Evolutionary conservation across 2,329 filamentous ascomycete species (phyloP), one percentile per base, ranked within the genome.

Genomic region (Juglanconis sp.): DNA sequence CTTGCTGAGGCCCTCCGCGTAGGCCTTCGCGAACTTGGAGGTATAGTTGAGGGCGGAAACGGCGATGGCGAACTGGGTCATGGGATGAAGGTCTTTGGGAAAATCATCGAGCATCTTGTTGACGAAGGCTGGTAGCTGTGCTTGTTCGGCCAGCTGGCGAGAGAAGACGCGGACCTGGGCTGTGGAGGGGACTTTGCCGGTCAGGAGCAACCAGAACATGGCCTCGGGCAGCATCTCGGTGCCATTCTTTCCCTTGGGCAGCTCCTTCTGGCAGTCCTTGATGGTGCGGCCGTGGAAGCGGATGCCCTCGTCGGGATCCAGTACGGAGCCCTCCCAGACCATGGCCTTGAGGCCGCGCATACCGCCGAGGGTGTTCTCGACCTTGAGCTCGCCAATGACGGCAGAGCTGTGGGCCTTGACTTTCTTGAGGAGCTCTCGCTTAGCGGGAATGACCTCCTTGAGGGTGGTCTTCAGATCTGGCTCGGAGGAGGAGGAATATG

Each of bases 191-290:
- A 98, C 90, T 76, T 96, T 84, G 62, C 95, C 95, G 9, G 95
- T 99, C 68, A 99, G 82, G 54, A 99, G 87, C 47, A 98, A 87
- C 95, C 95, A 99, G 84, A 99, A 99, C 95, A 99, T 99, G 76
- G 94, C 88, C 78, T 99, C 95, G 52, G 95, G 95, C 11, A 98
- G 85, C 95, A 98, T 99, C 79, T 98, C 94, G 5, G 92, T 96
- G 69, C 94, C 92, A 3, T 90, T 86, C 62, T 85, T 92, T 67
- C 94, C 95, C 82, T 97, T 98, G 73, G 95, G 93, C 15, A 98
- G 87, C 75, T 92, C 89, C 67, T 88, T 86, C 74, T 98, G 95
- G 81, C 95, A 99, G 73, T 99, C 94, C 79, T 96, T 96, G 82
- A 99, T 99, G 65, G 93, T 97, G 71, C 89, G 90, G 73, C 95